These are phyloP conservation scores for Gentiana dahurica DNA, from an alignment of 257 asterid species.

Conservation along the genomic window DNA sequence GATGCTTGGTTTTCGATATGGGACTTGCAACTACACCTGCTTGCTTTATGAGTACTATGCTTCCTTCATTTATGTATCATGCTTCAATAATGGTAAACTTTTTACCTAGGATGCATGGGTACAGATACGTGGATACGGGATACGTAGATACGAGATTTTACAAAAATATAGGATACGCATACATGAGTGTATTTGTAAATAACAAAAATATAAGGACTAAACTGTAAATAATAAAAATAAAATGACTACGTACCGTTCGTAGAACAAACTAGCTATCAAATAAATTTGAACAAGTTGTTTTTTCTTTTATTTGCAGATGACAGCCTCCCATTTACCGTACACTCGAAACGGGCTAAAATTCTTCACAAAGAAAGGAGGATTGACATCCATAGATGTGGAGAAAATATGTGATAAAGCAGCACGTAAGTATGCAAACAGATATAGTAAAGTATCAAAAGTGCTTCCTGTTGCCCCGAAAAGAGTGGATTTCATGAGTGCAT, in stretches of 20 bases:
- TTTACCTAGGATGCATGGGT: too few relatives aligned
- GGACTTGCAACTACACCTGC: conserved; percentile 98
- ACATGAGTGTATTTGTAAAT: too few relatives aligned
- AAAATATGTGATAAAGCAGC: conserved; percentile 73
- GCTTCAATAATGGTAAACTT: conserved; percentile 75
- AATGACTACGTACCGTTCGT: too few relatives aligned
- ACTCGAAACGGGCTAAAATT: conserved; percentile 84
- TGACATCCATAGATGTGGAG: conserved; percentile 73
- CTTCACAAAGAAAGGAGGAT: conserved; percentile 76
- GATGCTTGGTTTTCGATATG: conserved; percentile 66
- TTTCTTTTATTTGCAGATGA: conserved; percentile 43
- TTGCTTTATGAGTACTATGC: conserved; percentile 91
- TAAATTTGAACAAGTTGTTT: too few relatives aligned
- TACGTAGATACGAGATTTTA: too few relatives aligned
- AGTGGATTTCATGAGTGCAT: conserved; percentile 73
- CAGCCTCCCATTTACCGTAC: conserved; percentile 92
- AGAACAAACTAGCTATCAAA: too few relatives aligned
- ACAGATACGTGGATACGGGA: too few relatives aligned
- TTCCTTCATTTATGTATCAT: conserved; percentile 50
- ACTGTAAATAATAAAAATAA: too few relatives aligned
- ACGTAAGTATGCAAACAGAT: conserved; percentile 57
- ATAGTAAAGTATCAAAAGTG: conserved; percentile 46
- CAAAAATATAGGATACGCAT: too few relatives aligned
- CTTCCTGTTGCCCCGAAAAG: conserved; percentile 27
- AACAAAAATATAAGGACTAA: too few relatives aligned